Base-by-base conservation (phyloP, 768 basidiomycete genomes). In the Glaciozyma martinii region DNA sequence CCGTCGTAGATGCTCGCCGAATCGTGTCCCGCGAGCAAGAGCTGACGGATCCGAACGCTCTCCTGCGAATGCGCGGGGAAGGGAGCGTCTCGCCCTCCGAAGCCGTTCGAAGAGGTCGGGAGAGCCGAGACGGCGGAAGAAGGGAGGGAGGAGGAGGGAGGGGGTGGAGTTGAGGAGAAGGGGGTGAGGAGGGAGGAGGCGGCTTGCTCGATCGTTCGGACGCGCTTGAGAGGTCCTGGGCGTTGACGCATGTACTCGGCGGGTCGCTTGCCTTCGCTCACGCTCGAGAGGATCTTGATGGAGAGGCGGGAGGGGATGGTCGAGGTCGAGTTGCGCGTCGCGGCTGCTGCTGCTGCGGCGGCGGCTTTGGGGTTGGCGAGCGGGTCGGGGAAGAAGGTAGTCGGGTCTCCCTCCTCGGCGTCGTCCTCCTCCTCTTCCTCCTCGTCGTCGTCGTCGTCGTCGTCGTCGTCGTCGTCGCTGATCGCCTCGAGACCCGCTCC, bases 341-440 rank as follows among this genome's bases (percentile, higher is more conserved):
- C 37, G 37, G 37, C 37, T 8, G 37, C 50, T 8, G 37, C 37
- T 8, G 37, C 37, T 8, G 37, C 50, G 50, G 50, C 50, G 27
- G 50, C 50, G 50, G 50, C 50, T 29, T 52, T 25, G 30, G 50
- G 50, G 50, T 52, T 52, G 50, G 50, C 12, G 50, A 52, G 50
- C 0, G 50, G 50, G 50, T 52, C 50, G 50, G 30, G 25, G 27
- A 52, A 52, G 50, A 52, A 52, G 50, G 25, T 52, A 15, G 50
- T 13, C 15, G 50, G 50, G 12, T 30, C 50, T 1, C 50, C 50
- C 27, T 25, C 27, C 6, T 25, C 27, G 9, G 12, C 59, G 9
- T 50, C 59, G 32, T 60, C 33, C n/a, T 18, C 59, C 23, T 49
- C 59, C 29, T 15, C 52, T 25, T 32, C 46, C 50, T 5, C 42